Evolutionary conservation across 345 rosid species (phyloP), one percentile per base, ranked within the genome.

Genomic region (Eucalyptus sideroxylon): DNA sequence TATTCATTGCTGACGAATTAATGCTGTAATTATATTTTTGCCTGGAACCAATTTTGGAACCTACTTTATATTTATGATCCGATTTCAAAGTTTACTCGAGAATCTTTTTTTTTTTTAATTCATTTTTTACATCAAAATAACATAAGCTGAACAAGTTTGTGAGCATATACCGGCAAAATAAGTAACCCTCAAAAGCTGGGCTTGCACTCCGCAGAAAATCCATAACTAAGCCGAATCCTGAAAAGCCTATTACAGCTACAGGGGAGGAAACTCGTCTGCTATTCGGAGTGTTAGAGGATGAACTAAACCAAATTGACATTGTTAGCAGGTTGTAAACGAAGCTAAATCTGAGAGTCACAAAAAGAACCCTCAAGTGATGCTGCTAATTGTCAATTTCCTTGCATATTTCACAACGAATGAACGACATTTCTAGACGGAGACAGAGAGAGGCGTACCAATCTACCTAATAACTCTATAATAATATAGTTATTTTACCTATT

Each of bases 101-200:
- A 60, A 5, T 11, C 0, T 11, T 11, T 26, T 6, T 60, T 60
- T 26, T 60, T 6, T 11, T 26, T 3, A 0, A 27, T 26, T 27
- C 8, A 11, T 60, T 27, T 60, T 27, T 60, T 60, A 3, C 31
- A 60, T 3, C 69, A 3, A 60, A 60, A 27, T 6, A 27, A 27
- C 30, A 24, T 60, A 27, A 24, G 30, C 62, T 56, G 62, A 56
- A 24, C 30, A 56, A 24, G 2, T 56, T 56, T 56, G 62, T 56
- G 62, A 56, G 62, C 62, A 24, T 56, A 24, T 56, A 1, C 59
- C 0, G 59, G 59, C 59, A 53, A 53, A 53, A 56, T 27, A 11
- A 12, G 2, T 60, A 60, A 26, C 0, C 16, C 31, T 60, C 16
- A 27, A 27, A 60, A 27, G 31, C n/a, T 27, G n/a, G n/a, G 31